phyloP scores from a whole-genome alignment of 345 rosid species.

The Salix koriyanagi region DNA sequence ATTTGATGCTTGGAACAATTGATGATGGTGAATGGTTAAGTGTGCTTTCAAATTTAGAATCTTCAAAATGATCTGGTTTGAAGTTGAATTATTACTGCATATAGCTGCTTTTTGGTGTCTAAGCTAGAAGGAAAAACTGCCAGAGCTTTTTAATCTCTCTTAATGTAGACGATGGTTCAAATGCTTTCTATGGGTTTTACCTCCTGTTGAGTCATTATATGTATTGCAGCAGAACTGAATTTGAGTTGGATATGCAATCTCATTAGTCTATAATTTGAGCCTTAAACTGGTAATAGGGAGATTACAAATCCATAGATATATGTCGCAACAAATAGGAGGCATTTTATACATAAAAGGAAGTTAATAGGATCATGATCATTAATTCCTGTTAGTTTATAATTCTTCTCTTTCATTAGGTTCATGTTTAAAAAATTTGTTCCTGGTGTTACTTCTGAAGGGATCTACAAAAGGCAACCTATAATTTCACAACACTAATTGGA shows the following conservation, averaged over 20 bases:
- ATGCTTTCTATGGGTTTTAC: not conserved
- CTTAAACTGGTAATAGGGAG: not conserved
- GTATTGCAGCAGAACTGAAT: not conserved
- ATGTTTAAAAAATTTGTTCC: constrained; percentile 5
- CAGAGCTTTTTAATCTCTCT: not conserved
- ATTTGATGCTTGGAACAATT: not conserved
- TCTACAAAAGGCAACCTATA: constrained; percentile 87
- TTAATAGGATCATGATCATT: not conserved
- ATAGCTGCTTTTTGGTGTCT: not conserved
- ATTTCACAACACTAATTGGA: constrained; percentile 84
- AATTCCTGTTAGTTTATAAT: not conserved
- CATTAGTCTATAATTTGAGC: not conserved
- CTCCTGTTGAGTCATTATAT: not conserved
- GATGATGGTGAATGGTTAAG: not conserved
- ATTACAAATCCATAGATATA: not conserved
- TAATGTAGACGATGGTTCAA: not conserved
- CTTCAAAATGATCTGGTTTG: not conserved
- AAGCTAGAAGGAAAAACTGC: not conserved
- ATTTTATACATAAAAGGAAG: not conserved
- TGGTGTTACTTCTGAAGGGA: constrained; percentile 51
- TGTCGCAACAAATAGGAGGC: not conserved
- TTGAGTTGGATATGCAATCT: not conserved
- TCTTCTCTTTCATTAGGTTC: not conserved
- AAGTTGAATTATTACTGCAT: not conserved
- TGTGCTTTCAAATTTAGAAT: not conserved